Evolutionary conservation across 305 asterid species (phyloP).

Genomic region (Solanum hybrid): DNA sequence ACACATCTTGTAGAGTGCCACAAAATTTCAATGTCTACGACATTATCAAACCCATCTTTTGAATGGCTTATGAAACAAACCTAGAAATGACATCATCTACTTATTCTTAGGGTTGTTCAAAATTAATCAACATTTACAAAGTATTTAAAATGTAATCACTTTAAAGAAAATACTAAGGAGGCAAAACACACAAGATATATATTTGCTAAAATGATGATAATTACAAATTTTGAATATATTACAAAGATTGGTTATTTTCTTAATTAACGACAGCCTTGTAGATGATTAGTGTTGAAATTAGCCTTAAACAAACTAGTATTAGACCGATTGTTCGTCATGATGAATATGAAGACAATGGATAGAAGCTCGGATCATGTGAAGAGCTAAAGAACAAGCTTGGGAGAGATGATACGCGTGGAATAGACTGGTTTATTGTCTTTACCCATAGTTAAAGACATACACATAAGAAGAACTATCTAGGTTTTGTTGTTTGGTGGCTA

Average conservation of each 20-base stretch:
- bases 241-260: not conserved
- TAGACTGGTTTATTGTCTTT: not conserved
- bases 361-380: not conserved
- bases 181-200: not conserved
- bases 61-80: not conserved
- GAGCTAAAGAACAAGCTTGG: not conserved
- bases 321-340: not conserved
- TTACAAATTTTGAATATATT: not conserved
- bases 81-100: not conserved
- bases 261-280: not conserved
- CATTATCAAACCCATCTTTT: not conserved
- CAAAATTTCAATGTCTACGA: no score
- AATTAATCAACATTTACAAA: not conserved
- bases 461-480: not conserved
- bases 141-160: not conserved
- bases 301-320: not conserved
- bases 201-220: not conserved
- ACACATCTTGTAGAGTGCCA: not conserved
- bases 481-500: not conserved
- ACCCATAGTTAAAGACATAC: not conserved
- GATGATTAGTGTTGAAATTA: not conserved
- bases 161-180: not conserved
- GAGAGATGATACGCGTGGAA: not conserved
- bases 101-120: not conserved
- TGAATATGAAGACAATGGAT: not conserved